Evolutionary conservation across 2,329 filamentous ascomycete genomes (phyloP).

Genomic region (Cadophora malorum): DNA sequence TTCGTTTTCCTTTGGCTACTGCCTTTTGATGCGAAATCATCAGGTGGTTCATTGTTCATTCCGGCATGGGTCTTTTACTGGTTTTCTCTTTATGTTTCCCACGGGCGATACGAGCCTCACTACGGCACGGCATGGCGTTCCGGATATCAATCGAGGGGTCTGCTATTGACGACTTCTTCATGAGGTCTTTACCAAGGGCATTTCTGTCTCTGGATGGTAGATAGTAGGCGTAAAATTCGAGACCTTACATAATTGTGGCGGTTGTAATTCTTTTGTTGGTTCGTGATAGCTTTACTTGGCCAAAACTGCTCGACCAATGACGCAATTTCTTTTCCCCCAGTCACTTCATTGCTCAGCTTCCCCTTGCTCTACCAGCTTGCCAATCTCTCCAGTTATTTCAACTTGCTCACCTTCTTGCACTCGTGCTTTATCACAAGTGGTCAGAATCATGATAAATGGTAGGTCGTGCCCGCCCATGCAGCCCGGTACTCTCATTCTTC

Average conservation of each 20-base stretch:
- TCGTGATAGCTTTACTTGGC: too few relatives aligned
- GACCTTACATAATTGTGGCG: neutral
- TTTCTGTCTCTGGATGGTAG: conserved; percentile 18
- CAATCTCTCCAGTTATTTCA: too few relatives aligned
- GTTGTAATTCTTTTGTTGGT: neutral
- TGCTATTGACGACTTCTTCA: conserved; percentile 5
- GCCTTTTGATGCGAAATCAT: conserved; percentile 12
- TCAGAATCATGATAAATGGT: too few relatives aligned
- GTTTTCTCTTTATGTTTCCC: conserved; percentile 20
- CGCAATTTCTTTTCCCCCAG: neutral
- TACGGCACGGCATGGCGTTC: conserved; percentile 35
- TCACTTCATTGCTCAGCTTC: too few relatives aligned
- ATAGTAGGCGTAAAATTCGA: conserved; percentile 19
- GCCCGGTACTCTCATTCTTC: too few relatives aligned
- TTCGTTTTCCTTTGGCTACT: conserved; percentile 8
- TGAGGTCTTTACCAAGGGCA: conserved; percentile 23
- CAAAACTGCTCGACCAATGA: neutral
- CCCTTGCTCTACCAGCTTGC: too few relatives aligned
- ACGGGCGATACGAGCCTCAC: conserved; percentile 13
- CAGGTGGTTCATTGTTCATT: conserved; percentile 12
- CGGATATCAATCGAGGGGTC: conserved; percentile 24
- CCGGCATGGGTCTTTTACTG: conserved; percentile 1
- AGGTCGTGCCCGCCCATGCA: too few relatives aligned
- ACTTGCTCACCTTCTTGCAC: too few relatives aligned
- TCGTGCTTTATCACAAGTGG: too few relatives aligned